phyloP scores from a whole-genome alignment of 371 early-diverging fungal genomes.

The Rhizopus microsporus region DNA sequence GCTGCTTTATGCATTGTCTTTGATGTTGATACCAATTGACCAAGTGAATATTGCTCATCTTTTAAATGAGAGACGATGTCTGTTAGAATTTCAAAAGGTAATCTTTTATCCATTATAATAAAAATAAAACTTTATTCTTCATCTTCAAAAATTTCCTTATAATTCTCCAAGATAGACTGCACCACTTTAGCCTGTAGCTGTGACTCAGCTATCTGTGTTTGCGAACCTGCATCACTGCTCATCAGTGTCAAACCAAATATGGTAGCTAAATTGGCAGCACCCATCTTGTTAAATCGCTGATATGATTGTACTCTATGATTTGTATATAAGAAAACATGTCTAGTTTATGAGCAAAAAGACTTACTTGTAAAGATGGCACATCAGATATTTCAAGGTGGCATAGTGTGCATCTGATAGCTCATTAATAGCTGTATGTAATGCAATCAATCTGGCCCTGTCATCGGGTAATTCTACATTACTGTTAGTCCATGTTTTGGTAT shows the following conservation, averaged over 20 bases:
- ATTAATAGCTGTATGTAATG: slow-evolving; percentile 69
- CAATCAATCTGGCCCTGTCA: slow-evolving; percentile 56
- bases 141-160: slow-evolving; percentile 58
- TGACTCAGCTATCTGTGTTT: slow-evolving; percentile 52
- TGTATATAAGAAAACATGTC: background rate
- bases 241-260: slow-evolving; percentile 89
- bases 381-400: slow-evolving; percentile 72
- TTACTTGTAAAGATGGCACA: slow-evolving; percentile 76
- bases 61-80: slow-evolving; percentile 35
- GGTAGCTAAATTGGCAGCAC: slow-evolving; percentile 76
- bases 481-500: background rate
- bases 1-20: slow-evolving; percentile 4
- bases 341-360: slow-evolving; percentile 2
- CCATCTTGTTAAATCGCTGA: slow-evolving; percentile 83
- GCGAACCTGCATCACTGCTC: slow-evolving; percentile 41
- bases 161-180: slow-evolving; percentile 61
- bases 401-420: slow-evolving; percentile 78
- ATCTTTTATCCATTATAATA: slow-evolving; percentile 20
- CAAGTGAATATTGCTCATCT: slow-evolving; percentile 14
- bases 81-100: slow-evolving; percentile 51
- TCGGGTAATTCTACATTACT: slow-evolving; percentile 36
- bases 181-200: slow-evolving; percentile 60
- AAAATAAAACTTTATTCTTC: slow-evolving; percentile 13
- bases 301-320: slow-evolving; percentile 65
- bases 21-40: slow-evolving; percentile 9